phyloP scores from a whole-genome alignment of 345 rosid species.

The Jatropha curcas region DNA sequence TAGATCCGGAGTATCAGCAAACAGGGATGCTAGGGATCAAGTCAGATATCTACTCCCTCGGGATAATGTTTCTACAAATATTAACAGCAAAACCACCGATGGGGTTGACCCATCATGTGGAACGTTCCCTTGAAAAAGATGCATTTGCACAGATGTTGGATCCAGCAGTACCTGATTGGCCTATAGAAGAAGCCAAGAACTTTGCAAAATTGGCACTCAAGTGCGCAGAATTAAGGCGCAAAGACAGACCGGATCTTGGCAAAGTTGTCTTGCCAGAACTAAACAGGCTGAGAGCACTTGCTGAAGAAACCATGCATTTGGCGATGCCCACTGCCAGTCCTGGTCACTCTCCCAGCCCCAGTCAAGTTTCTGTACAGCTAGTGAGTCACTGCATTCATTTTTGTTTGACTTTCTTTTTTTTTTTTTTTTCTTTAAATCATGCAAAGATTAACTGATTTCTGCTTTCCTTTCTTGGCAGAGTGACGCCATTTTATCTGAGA shows the following conservation, averaged over 20 bases:
- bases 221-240: constrained; percentile 75
- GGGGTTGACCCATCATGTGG: constrained; percentile 75
- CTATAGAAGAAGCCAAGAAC: constrained; percentile 61
- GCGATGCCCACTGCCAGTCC: constrained; percentile 28
- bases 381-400: constrained; percentile 28
- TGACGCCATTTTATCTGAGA: not conserved
- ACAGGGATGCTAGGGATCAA: constrained; percentile 86
- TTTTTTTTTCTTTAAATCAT: not conserved
- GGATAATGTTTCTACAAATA: constrained; percentile 75
- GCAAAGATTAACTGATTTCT: no score
- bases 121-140: constrained; percentile 60
- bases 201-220: constrained; percentile 64
- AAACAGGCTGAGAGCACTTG: constrained; percentile 56
- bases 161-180: constrained; percentile 71
- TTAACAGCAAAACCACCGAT: constrained; percentile 73
- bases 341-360: constrained; percentile 24
- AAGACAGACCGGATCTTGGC: constrained; percentile 83
- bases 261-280: constrained; percentile 67
- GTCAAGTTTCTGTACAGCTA: constrained; percentile 40
- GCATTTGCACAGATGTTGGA: constrained; percentile 58
- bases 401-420: no score
- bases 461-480: not conserved
- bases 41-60: constrained; percentile 79
- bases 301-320: constrained; percentile 48
- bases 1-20: constrained; percentile 93